phyloP scores from a whole-genome alignment of 495 filamentous ascomycete genomes.

The Hypoxylon cercidicola region DNA sequence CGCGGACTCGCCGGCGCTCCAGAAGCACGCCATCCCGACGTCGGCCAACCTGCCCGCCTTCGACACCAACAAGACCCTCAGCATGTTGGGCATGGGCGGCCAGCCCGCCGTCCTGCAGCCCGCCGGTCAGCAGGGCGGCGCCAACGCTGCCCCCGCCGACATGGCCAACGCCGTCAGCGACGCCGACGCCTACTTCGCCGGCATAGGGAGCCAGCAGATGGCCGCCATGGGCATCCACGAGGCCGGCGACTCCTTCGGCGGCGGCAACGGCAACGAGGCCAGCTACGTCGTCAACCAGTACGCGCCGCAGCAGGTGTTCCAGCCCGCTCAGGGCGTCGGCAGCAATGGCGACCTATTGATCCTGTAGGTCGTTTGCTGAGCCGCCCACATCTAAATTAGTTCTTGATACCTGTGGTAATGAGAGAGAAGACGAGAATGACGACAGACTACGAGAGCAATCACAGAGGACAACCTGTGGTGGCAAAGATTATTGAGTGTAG shows the following conservation, averaged over 20 bases:
- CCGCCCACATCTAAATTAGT: background rate
- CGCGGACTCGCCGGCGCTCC: constrained; percentile 83
- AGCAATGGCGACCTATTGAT: constrained; percentile 68
- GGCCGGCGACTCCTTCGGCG: constrained; percentile 58
- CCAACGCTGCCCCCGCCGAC: constrained; percentile 48
- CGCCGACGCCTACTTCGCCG: constrained; percentile 87
- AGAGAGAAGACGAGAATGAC: background rate
- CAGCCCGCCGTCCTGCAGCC: constrained; percentile 54
- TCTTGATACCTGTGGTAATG: background rate
- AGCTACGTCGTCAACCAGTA: constrained; percentile 77
- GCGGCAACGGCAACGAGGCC: constrained; percentile 51
- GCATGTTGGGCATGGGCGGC: constrained; percentile 61
- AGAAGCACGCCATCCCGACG: constrained; percentile 68
- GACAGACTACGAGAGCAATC: background rate
- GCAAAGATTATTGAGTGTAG: constrained; percentile 19
- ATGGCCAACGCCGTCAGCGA: constrained; percentile 78
- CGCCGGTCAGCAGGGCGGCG: constrained; percentile 14
- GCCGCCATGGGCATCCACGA: constrained; percentile 70
- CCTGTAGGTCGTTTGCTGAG: constrained; percentile 38
- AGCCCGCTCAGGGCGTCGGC: constrained; percentile 60
- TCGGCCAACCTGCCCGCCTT: constrained; percentile 54
- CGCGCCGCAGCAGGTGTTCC: constrained; percentile 68
- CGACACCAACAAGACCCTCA: constrained; percentile 64
- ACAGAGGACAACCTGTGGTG: background rate
- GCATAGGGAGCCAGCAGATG: constrained; percentile 76